Base-by-base conservation (phyloP, 352 stramenopile species). In the Phytophthora ramorum region DNA sequence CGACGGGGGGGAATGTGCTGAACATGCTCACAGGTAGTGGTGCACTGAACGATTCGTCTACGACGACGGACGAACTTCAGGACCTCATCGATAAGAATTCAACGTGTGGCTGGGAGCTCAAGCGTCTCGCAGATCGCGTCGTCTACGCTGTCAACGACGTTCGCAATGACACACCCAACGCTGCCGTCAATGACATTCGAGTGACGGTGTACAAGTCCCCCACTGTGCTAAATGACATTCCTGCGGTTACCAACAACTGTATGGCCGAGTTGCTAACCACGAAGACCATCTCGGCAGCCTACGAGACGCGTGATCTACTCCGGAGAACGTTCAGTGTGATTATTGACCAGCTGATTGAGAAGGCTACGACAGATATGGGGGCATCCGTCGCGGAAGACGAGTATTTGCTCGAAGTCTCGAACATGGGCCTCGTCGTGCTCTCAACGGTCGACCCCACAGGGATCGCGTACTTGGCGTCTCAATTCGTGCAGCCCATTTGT, bases 401-500 rank as follows among this genome's bases (percentile, higher is more conserved):
- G 26, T 53, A 53, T 28, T n/a, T 53, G 6, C 24, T 38, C 4
- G 2, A 10, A 7, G n/a, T 53, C 14, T 13, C 24, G 13, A 43
- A 44, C 16, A 54, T 54, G 47, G 47, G 26, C 8, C 47, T 54
- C 7, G 14, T 30, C 17, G 26, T 40, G 10, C 30, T 43, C 9
- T 24, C 46, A 10, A 28, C 46, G 24, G 5, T 52, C 20, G 46
- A 43, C 9, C 47, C 47, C 2, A 54, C 47, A 1, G 47, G 47
- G 1, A 54, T 54, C 47, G 47, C 47, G 47, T 54, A 54, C 28
- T 24, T 54, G 47, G 47, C 47, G 6, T 30, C 14, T 6, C 47
- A 54, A 43, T 54, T 54, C 47, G 47, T 54, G 2, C 47, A 54
- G 28, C 47, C 47, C 3, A 54, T 28, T 17, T 41, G 47, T 19